Evolutionary conservation across 164 flowering plant species (phyloP), one percentile per base, ranked within the genome.

Genomic region (Stephania cephalantha): DNA sequence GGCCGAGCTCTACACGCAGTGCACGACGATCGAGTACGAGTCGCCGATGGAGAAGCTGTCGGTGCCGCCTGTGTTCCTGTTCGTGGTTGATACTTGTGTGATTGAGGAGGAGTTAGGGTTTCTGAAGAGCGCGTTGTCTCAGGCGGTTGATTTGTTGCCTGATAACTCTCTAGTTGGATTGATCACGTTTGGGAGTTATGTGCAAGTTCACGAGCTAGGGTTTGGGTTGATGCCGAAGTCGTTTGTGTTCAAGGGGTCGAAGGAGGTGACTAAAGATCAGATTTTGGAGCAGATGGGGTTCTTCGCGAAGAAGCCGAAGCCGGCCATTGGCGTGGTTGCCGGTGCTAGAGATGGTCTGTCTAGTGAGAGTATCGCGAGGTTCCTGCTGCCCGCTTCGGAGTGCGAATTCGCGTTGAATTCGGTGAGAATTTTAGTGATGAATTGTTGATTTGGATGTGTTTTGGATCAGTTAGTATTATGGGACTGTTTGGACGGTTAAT

Each of bases 161-260:
- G 99, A 90, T 29, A 84, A 85, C 75, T 86, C 95, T 25, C 85
- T 95, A 9, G 87, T 95, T 9, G 99, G 97, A 15, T 82, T 95
- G 78, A 84, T 95, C 79, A 95, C 99, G 10, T 93, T 90, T 74
- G 99, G 98, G 71, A 86, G 90, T 4, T 83, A 78, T 64, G 98
- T 95, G 22, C 86, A 85, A 68, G 98, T 95, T 67, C 98, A 95
- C 79, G 99, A 95, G 80, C 77, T 95, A 2, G 99, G 99, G 66
- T 95, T 86, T 72, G 87, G 84, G 7, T 81, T 66, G 76, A 82
- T 91, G 70, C 86, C 97, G 2, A 93, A 93, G 80, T 78, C 87
- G 8, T 89, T 88, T 71, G 93, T 92, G 64, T 95, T 95, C 79
- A 87, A 84, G 81, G 99, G 99, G 17, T 77, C 86, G n/a, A 93